A percentile compares a stretch with the other conserved stretches of the same genome.
Conservation (phyloP, 768 basidiomycete species). For the Termitomyces sp. region DNA sequence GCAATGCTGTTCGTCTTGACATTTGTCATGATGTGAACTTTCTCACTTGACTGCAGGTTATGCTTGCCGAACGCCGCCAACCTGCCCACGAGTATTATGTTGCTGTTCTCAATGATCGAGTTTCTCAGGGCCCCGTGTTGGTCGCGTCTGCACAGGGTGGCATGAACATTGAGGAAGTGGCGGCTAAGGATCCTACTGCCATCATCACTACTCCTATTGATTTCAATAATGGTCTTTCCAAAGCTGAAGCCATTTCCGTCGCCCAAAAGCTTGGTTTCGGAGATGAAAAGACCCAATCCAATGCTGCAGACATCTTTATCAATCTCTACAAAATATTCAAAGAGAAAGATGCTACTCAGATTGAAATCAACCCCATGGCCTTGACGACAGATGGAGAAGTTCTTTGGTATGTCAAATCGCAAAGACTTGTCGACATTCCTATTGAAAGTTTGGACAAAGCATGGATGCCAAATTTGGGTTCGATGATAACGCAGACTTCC, state of each 20-base stretch:
- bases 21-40: neutral
- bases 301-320: conserved; percentile 92
- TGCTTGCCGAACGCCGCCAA: conserved; percentile 94
- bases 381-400: conserved; percentile 89
- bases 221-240: conserved; percentile 76
- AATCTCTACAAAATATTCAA: conserved; percentile 97
- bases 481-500: conserved; percentile 98
- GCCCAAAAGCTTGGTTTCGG: conserved; percentile 93
- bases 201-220: conserved; percentile 95
- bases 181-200: conserved; percentile 88
- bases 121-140: conserved; percentile 82
- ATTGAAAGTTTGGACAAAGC: conserved; percentile 37
- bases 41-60: conserved; percentile 55
- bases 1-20: conserved; percentile 78
- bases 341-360: conserved; percentile 98
- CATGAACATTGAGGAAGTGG: conserved; percentile 99
- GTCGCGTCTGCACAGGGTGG: conserved; percentile 94
- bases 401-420: conserved; percentile 59
- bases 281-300: conserved; percentile 59
- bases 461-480: conserved; percentile 99
- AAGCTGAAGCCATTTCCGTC: conserved; percentile 64
- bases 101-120: conserved; percentile 94
- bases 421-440: conserved; percentile 7
- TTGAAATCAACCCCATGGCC: conserved; percentile 98
- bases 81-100: conserved; percentile 98